These are phyloP conservation scores for Ceriops tagal DNA, from an alignment of 345 rosid genomes.

Conservation along the genomic window DNA sequence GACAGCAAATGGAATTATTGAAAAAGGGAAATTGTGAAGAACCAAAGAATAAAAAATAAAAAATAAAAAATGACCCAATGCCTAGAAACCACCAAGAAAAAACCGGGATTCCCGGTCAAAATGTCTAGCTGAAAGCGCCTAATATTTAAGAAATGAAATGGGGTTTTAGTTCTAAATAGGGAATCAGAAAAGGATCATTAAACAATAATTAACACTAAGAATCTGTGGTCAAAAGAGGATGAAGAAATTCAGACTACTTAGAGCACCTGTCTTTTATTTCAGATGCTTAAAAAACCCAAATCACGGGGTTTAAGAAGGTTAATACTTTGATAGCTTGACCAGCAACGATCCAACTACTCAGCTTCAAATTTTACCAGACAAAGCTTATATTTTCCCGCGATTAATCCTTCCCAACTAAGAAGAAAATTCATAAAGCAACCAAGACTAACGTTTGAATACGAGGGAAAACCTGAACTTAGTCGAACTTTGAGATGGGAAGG, in stretches of 20 bases:
- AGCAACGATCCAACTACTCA: neutral
- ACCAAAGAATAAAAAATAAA: neutral
- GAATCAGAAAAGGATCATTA: neutral
- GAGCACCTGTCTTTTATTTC: neutral
- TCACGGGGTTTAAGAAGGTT: neutral
- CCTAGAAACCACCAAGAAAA: slow-evolving; percentile 8
- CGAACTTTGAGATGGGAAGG: neutral
- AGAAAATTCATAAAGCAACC: neutral
- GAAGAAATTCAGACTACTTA: slow-evolving; percentile 6
- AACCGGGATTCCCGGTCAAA: slow-evolving; percentile 16
- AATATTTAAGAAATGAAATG: slow-evolving; percentile 1
- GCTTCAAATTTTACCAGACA: neutral
- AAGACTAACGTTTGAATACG: neutral
- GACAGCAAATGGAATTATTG: neutral
- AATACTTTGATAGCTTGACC: neutral
- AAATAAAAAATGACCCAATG: neutral
- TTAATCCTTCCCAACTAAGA: neutral
- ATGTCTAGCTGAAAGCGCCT: slow-evolving; percentile 5
- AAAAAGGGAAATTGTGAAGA: neutral
- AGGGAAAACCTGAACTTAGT: neutral
- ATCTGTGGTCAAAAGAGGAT: neutral
- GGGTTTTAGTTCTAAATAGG: neutral
- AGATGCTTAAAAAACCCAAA: neutral
- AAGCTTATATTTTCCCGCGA: neutral
- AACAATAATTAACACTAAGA: neutral